Base-by-base conservation (phyloP, 2,329 filamentous ascomycete genomes). In the Epichloe brachyelytri region DNA sequence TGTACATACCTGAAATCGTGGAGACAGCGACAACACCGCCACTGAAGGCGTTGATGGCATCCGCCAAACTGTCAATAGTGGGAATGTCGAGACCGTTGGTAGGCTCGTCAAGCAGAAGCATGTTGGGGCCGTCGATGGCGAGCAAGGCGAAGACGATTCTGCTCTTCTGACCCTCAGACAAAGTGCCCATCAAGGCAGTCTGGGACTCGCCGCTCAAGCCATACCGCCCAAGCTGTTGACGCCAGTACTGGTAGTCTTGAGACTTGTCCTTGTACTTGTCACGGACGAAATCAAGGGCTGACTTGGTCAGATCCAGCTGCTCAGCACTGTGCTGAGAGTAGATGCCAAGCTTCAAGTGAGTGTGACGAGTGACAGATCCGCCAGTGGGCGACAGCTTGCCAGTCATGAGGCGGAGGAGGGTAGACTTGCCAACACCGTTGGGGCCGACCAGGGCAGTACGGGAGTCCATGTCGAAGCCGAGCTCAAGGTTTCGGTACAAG, bases 401-500 rank as follows among this genome's bases (percentile, higher is more conserved):
- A 14, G 91, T 97, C 88, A 98, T 97, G 60, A 98, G 82, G 60
- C 88, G 86, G 57, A 98, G 83, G 52, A 97, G 79, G 14, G 93
- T 97, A 22, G 93, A 97, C 77, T 98, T 98, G 69, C 93, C 93
- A 53, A 97, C 93, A 89, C 93, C 93, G 72, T 97, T 97, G 68
- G 93, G 93, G 54, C 93, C 93, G 66, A 98, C 93, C 55, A 98
- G 84, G 46, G 91, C 91, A 45, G 90, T 95, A 74, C 93, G 85
- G 56, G 90, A 96, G 76, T 98, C 93, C 93, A 98, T 98, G 72
- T 98, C 94, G 62, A 98, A 93, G 82, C 93, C 93, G 57, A 98
- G 86, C 68, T 98, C 93, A 41, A 98, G 81, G 74, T 96, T 82
- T 71, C 91, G 88, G 77, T 98, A 98, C 50, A 98, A 77, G 67